These are phyloP conservation scores for Mycogone perniciosa DNA, from an alignment of 2,329 filamentous ascomycete genomes.

Conservation along the genomic window DNA sequence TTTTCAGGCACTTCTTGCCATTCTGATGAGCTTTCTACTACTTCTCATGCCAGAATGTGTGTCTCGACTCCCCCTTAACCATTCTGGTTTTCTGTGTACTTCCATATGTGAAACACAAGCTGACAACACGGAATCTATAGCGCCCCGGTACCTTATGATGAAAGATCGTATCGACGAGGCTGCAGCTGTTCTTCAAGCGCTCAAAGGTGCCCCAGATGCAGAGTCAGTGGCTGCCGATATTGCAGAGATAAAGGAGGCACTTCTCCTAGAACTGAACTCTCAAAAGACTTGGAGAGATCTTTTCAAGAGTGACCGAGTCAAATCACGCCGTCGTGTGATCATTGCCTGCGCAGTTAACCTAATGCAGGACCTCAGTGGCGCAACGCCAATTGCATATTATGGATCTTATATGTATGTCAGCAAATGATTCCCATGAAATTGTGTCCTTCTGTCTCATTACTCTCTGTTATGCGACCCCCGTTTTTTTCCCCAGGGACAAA, in stretches of 20 bases:
- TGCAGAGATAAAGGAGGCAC: slow-evolving; percentile 8
- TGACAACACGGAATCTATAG: slow-evolving; percentile 13
- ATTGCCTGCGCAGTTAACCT: slow-evolving; percentile 26
- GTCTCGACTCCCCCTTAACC: neutral
- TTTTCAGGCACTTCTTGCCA: slow-evolving; percentile 22
- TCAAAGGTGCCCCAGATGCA: slow-evolving; percentile 22
- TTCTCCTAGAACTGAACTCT: slow-evolving; percentile 16
- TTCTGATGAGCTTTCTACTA: slow-evolving; percentile 30
- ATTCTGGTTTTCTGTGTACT: slow-evolving; percentile 11
- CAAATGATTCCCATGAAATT: neutral
- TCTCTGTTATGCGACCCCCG: too few species aligned
- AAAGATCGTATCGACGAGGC: slow-evolving; percentile 33
- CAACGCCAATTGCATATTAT: slow-evolving; percentile 28
- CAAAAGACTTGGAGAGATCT: slow-evolving; percentile 26
- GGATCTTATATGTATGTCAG: slow-evolving; percentile 37
- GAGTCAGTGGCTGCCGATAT: slow-evolving; percentile 16
- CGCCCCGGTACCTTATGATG: slow-evolving; percentile 36
- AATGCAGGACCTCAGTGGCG: slow-evolving; percentile 42
- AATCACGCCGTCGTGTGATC: slow-evolving; percentile 25
- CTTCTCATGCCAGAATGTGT: slow-evolving; percentile 18
- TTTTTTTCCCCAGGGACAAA: too few species aligned
- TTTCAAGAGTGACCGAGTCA: slow-evolving; percentile 27
- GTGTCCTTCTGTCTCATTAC: too few species aligned
- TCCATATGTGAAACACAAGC: slow-evolving; percentile 22
- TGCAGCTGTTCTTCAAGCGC: slow-evolving; percentile 31